Evolutionary conservation across 495 filamentous ascomycete genomes (phyloP).

Genomic region (Evansstolkia leycettana): DNA sequence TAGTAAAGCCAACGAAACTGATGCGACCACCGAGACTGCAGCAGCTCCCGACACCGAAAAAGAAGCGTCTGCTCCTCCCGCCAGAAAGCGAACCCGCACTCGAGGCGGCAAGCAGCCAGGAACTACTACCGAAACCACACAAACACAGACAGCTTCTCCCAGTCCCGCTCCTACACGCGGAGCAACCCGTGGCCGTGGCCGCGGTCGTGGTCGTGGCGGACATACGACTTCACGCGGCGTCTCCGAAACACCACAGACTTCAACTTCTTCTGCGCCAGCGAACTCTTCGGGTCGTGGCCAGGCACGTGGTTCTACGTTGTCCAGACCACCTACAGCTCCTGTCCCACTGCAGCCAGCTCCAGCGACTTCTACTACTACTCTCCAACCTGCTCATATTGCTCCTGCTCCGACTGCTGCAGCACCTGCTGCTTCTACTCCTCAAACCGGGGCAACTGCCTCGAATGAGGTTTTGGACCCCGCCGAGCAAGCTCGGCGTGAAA

Average conservation of each 20-base stretch:
- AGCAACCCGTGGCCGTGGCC: conserved; percentile 35
- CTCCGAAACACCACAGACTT: conserved; percentile 10
- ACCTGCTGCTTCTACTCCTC: conserved; percentile 1
- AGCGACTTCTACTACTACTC: conserved; percentile 2
- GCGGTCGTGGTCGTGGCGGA: conserved; percentile 39
- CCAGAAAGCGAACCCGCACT: conserved; percentile 22
- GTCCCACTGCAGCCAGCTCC: conserved; percentile 6
- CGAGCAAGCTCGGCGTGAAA: conserved; percentile 22
- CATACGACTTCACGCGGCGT: conserved; percentile 13
- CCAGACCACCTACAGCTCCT: not conserved
- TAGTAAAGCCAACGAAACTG: conserved; percentile 15
- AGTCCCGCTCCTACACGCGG: conserved; percentile 6
- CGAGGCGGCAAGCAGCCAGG: conserved; percentile 16
- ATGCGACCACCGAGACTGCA: conserved; percentile 14
- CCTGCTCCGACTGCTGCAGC: conserved; percentile 9
- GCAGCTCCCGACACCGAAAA: conserved; percentile 20
- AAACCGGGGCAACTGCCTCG: conserved; percentile 1
- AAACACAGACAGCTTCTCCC: conserved; percentile 7
- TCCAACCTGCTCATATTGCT: conserved; percentile 8
- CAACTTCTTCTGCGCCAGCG: conserved; percentile 6
- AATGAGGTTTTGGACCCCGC: conserved; percentile 17
- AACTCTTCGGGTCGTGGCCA: conserved; percentile 5
- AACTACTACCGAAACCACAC: conserved; percentile 14
- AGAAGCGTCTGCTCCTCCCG: conserved; percentile 9
- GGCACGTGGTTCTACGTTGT: conserved; percentile 1